Base-by-base conservation (phyloP, 306 rosid species). In the Vachellia pachyceras region DNA sequence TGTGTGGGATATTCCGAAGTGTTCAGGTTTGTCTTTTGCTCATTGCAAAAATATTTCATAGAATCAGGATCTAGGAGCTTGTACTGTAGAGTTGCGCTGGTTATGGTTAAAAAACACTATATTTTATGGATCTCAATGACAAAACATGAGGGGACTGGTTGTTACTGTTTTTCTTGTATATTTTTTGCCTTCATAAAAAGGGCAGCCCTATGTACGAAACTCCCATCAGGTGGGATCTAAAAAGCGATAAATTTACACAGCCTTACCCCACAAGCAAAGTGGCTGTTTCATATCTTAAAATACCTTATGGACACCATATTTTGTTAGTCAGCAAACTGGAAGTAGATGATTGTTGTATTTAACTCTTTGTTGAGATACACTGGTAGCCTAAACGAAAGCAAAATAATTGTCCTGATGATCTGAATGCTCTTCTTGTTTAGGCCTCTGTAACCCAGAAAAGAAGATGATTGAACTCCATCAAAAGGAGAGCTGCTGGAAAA, bases 1-100 rank as follows among this genome's bases (percentile, higher is more conserved):
- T 22, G 98, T 95, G 64, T 95, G 97, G 99, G 99, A 95, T 85
- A 91, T 95, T 82, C 99, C 99, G 0, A 93, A 89, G 77, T 95
- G 99, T 88, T 95, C 99, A 85, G 99, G 97, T 95, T 85, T 57
- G 92, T 85, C 36, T 76, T 78, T 84, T 60, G 72, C 72, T 79
- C 71, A 57, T 72, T 29, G 39, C 82, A 52, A 61, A 68, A 64
- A 12, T 37, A 69, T 63, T 80, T 72, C 65, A 42, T 8, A 39
- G 45, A 36, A 78, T 50, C 44, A 11, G 23, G 18, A 37, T 35
- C 47, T n/a, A 35, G 72, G 64, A 82, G 55, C 63, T 39, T 65
- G 18, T 65, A 44, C 39, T 40, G 22, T 76, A 49, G 46, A 52
- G 69, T 46, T 77, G 66, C 25, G 67, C 55, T 72, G 46, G 40